These are phyloP conservation scores for Shiraia sp. DNA, from an alignment of 2,329 filamentous ascomycete genomes.

Conservation along the genomic window DNA sequence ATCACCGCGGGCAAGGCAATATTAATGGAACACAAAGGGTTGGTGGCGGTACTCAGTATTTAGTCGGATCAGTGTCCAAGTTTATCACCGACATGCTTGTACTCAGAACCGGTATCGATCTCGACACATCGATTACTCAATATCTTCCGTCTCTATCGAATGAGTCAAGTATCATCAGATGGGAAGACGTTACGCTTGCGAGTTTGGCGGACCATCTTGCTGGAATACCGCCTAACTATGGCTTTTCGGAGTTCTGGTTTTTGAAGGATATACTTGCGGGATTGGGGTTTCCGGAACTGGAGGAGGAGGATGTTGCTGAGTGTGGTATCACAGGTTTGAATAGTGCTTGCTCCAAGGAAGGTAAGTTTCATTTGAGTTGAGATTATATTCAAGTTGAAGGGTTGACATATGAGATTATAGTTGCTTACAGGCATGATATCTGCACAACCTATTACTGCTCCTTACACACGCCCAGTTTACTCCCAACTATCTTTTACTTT, in stretches of 20 bases:
- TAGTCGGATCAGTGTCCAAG: conserved; percentile 6
- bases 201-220: conserved; percentile 5
- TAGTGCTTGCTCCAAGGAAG: conserved; percentile 2
- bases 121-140: conserved; percentile 1
- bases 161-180: neutral
- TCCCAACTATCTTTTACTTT: conserved; percentile 4
- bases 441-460: neutral
- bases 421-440: neutral
- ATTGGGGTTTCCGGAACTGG: conserved; percentile 4
- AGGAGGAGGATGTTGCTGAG: neutral
- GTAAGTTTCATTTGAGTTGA: conserved; percentile 3
- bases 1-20: conserved; percentile 3
- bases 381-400: no score
- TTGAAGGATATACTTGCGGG: conserved; percentile 1
- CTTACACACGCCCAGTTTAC: conserved; percentile 1
- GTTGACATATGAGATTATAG: neutral
- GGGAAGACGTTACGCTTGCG: conserved; percentile 4
- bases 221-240: conserved; percentile 6
- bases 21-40: neutral
- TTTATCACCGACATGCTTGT: conserved; percentile 4
- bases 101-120: conserved; percentile 5
- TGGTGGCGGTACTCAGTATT: conserved; percentile 6
- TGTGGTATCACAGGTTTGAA: conserved; percentile 6
- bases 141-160: conserved; percentile 2
- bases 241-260: conserved; percentile 6